Evolutionary conservation across 352 stramenopile species (phyloP).

Genomic region (Phytophthora podocarpi): DNA sequence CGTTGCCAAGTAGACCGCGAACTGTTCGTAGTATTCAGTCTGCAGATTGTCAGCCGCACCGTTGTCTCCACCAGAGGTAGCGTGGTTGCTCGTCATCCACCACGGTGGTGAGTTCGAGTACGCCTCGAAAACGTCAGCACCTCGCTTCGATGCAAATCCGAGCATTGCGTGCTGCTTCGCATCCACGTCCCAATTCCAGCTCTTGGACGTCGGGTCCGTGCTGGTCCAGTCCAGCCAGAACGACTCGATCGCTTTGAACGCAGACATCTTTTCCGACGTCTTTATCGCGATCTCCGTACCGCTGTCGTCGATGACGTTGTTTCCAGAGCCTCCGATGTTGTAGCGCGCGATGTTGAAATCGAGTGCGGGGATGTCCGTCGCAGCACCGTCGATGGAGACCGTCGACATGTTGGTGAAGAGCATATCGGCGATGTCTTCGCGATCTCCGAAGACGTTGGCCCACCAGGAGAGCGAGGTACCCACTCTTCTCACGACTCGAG

Average conservation of each 20-base stretch:
- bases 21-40: conserved; percentile 37
- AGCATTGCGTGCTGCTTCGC: conserved; percentile 45
- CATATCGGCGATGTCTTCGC: conserved; percentile 43
- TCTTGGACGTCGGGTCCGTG: conserved; percentile 29
- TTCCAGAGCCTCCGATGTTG: conserved; percentile 50
- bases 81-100: conserved; percentile 59
- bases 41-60: conserved; percentile 45
- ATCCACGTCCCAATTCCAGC: conserved; percentile 52
- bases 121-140: conserved; percentile 45
- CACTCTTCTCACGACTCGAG: conserved; percentile 45
- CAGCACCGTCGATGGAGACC: conserved; percentile 25
- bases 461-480: conserved; percentile 58
- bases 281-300: conserved; percentile 46
- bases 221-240: conserved; percentile 54
- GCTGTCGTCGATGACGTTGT: conserved; percentile 40
- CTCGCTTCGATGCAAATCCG: conserved; percentile 31
- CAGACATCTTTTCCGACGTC: conserved; percentile 43
- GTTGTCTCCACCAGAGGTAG: conserved; percentile 40
- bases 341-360: conserved; percentile 56
- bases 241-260: conserved; percentile 43
- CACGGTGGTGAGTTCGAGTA: conserved; percentile 59
- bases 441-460: conserved; percentile 51
- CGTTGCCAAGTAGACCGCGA: conserved; percentile 45
- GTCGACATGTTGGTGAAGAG: conserved; percentile 43
- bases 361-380: conserved; percentile 31